These are phyloP conservation scores for Trypanosoma boissoni DNA, from an alignment of 208 protist genomes.

Conservation along the genomic window DNA sequence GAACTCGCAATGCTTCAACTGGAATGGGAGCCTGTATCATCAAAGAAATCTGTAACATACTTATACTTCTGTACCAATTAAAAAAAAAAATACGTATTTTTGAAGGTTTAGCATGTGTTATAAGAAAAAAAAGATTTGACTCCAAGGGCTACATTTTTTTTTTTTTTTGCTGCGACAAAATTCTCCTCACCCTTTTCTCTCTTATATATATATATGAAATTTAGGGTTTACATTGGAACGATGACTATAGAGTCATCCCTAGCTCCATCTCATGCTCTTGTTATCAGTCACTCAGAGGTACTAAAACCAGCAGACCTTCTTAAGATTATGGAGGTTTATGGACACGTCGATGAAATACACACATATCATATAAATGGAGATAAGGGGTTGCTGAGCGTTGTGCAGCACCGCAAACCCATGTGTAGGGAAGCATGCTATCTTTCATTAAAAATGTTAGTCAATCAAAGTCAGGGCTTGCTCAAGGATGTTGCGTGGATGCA, in stretches of 20 bases:
- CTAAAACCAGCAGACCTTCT: constrained; percentile 10
- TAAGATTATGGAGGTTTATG: constrained; percentile 13
- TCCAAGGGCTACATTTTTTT: constrained; percentile 14
- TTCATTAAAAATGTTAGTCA: constrained; percentile 10
- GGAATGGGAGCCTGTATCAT: constrained; percentile 32
- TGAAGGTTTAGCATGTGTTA: no score
- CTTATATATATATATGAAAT: background rate
- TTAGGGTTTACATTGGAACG: background rate
- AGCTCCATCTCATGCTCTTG: constrained; percentile 16
- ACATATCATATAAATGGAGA: constrained; percentile 12
- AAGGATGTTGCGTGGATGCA: constrained; percentile 62
- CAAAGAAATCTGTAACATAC: constrained; percentile 28
- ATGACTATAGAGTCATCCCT: constrained; percentile 9
- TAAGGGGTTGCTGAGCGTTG: constrained; percentile 8
- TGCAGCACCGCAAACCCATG: constrained; percentile 12
- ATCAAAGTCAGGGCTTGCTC: background rate
- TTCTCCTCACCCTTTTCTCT: background rate
- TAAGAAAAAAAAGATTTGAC: no score
- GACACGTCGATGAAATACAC: constrained; percentile 6
- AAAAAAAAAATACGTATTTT: background rate
- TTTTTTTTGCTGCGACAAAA: background rate
- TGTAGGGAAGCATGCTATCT: constrained; percentile 12
- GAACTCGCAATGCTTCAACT: constrained; percentile 47
- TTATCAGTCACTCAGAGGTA: constrained; percentile 7
- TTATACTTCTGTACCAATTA: constrained; percentile 59